phyloP scores from a whole-genome alignment of 2,329 filamentous ascomycete species.

The Fusarium ambrosium region DNA sequence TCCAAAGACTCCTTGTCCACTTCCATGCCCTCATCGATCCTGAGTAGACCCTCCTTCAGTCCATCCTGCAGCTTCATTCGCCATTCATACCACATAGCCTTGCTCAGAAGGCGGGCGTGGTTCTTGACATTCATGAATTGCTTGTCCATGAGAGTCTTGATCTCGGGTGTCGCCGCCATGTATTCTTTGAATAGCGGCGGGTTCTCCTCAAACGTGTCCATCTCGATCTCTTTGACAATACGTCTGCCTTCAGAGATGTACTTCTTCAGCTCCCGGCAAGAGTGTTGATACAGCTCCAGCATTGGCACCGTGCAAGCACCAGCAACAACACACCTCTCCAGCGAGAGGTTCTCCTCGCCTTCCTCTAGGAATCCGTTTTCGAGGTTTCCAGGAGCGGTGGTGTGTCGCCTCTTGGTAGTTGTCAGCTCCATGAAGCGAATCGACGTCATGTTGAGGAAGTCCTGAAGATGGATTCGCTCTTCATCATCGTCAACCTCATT shows the following conservation, averaged over 20 bases:
- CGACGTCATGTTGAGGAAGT: conserved; percentile 94
- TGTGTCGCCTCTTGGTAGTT: conserved; percentile 94
- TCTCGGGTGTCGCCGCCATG: conserved; percentile 83
- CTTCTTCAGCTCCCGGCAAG: conserved; percentile 94
- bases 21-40: conserved; percentile 82
- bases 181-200: conserved; percentile 94
- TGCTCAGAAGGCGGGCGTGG: conserved; percentile 88
- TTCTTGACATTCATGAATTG: conserved; percentile 99
- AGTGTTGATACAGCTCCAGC: conserved; percentile 95
- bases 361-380: conserved; percentile 58
- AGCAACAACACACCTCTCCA: conserved; percentile 87
- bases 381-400: conserved; percentile 71
- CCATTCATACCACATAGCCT: conserved; percentile 99
- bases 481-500: conserved; percentile 66
- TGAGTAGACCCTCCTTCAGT: conserved; percentile 83
- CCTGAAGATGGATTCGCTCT: conserved; percentile 82
- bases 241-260: conserved; percentile 94
- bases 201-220: conserved; percentile 89
- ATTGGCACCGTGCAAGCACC: conserved; percentile 93
- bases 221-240: conserved; percentile 92
- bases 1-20: conserved; percentile 76
- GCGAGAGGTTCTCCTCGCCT: conserved; percentile 65
- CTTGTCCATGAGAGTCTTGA: conserved; percentile 90
- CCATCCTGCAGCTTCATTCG: conserved; percentile 87
- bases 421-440: conserved; percentile 99